These are phyloP conservation scores for Thielaviopsis populi DNA, from an alignment of 2,329 filamentous ascomycete genomes.

Conservation along the genomic window DNA sequence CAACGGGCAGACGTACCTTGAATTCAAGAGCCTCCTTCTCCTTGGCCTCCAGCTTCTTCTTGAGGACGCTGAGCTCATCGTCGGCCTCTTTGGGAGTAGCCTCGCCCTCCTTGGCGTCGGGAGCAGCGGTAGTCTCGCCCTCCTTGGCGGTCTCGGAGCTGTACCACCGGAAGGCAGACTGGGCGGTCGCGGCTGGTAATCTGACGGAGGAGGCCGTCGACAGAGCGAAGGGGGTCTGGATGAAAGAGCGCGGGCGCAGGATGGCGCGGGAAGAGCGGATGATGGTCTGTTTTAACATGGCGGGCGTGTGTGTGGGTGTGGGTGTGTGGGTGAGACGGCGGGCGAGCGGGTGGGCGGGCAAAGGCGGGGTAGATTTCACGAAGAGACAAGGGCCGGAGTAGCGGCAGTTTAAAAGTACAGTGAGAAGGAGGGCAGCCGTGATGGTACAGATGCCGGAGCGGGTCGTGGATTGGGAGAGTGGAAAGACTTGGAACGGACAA, in stretches of 20 bases:
- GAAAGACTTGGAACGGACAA: not conserved
- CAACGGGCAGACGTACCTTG: slow-evolving; percentile 47
- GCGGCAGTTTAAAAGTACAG: not conserved
- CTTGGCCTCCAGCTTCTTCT: slow-evolving; percentile 39
- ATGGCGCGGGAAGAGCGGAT: slow-evolving; percentile 11
- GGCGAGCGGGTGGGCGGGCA: not conserved
- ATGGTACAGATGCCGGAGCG: not conserved
- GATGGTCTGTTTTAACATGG: slow-evolving; percentile 15
- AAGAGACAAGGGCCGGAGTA: not conserved
- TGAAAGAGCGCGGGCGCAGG: slow-evolving; percentile 7
- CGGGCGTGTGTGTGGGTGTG: not conserved
- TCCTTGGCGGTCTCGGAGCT: slow-evolving; percentile 18
- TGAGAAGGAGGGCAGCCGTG: not conserved
- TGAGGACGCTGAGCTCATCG: slow-evolving; percentile 30
- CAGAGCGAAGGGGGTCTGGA: slow-evolving; percentile 10
- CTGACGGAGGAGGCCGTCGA: not conserved
- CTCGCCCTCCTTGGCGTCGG: slow-evolving; percentile 20
- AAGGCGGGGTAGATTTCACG: not conserved
- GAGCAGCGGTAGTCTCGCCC: slow-evolving; percentile 23
- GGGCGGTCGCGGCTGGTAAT: not conserved
- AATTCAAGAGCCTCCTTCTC: slow-evolving; percentile 50
- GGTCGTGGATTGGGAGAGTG: not conserved
- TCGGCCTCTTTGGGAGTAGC: slow-evolving; percentile 22
- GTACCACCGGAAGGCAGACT: slow-evolving; percentile 15
- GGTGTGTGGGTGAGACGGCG: not conserved